These are phyloP conservation scores for Cyberlindnera mycetangii DNA, from an alignment of 805 yeast species.

Conservation along the genomic window DNA sequence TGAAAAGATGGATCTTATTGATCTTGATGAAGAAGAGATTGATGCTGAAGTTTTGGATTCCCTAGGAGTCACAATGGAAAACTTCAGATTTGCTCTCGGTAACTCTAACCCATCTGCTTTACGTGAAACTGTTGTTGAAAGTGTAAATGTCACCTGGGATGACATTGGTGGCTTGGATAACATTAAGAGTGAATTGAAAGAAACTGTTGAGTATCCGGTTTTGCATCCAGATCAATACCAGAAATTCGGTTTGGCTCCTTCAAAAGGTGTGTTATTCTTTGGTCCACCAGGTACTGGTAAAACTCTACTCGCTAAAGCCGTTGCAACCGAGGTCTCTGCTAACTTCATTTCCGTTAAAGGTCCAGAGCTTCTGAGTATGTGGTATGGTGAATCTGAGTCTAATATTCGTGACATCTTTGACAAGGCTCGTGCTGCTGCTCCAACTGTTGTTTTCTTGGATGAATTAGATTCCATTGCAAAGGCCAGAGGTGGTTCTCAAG, in stretches of 20 bases:
- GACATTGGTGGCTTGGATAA: conserved; percentile 98
- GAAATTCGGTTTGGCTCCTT: conserved; percentile 96
- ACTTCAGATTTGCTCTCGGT: conserved; percentile 96
- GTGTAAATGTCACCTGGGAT: conserved; percentile 98
- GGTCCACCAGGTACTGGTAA: conserved; percentile 99
- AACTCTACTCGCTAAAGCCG: conserved; percentile 96
- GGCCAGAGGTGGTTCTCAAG: conserved; percentile 87
- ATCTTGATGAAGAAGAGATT: conserved; percentile 91
- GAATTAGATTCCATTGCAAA: conserved; percentile 98
- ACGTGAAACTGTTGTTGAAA: conserved; percentile 98
- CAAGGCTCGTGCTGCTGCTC: conserved; percentile 99
- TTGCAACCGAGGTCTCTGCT: conserved; percentile 98
- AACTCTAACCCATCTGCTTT: conserved; percentile 98
- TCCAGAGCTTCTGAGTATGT: conserved; percentile 95
- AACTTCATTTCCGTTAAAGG: conserved; percentile 97
- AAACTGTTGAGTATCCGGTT: conserved; percentile 98
- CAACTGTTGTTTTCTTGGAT: conserved; percentile 97
- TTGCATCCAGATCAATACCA: conserved; percentile 98
- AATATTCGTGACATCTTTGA: conserved; percentile 97
- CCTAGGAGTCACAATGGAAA: conserved; percentile 97
- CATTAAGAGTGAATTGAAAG: conserved; percentile 95
- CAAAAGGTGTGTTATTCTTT: conserved; percentile 96
- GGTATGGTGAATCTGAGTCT: conserved; percentile 98
- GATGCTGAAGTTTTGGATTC: conserved; percentile 97
- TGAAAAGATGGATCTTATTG: conserved; percentile 98